Percentiles rank a stretch among this genome's conserved stretches.
Conservation (phyloP, 768 basidiomycete species). For the Boletus barrowsii region DNA sequence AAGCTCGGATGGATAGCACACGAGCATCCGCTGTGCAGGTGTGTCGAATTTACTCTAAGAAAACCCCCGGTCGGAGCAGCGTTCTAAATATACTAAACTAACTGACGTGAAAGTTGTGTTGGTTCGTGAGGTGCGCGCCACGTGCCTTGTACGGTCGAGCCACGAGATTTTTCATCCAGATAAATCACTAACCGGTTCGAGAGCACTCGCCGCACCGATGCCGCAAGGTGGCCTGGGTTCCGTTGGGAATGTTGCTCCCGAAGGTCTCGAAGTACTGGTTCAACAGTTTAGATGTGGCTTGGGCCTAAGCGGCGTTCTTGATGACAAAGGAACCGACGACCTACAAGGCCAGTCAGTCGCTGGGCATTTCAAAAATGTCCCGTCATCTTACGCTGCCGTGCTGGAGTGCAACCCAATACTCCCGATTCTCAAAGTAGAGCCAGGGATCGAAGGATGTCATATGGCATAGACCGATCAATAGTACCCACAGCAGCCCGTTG, state of each 20-base stretch:
- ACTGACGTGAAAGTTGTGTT: slow-evolving; percentile 46
- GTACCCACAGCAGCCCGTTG: slow-evolving; percentile 50
- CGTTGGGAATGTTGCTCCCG: too few relatives aligned
- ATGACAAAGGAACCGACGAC: too few relatives aligned
- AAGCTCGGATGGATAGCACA: slow-evolving; percentile 46
- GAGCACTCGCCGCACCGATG: too few relatives aligned
- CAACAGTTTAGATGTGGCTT: too few relatives aligned
- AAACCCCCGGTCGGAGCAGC: not conserved
- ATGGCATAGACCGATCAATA: not conserved
- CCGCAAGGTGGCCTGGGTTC: too few relatives aligned
- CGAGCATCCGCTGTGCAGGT: slow-evolving; percentile 42
- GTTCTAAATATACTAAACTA: not conserved
- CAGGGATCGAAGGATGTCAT: slow-evolving; percentile 42
- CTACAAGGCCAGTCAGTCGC: too few relatives aligned
- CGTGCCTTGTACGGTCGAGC: too few relatives aligned
- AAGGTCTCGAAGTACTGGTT: too few relatives aligned
- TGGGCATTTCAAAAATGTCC: not conserved
- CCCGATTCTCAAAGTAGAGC: slow-evolving; percentile 52
- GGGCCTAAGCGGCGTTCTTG: too few relatives aligned
- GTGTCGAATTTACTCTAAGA: slow-evolving; percentile 46
- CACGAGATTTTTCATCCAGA: too few relatives aligned
- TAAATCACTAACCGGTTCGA: too few relatives aligned
- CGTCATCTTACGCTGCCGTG: slow-evolving; percentile 7
- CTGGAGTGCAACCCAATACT: slow-evolving; percentile 54
- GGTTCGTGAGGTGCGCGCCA: slow-evolving; percentile 17